Evolutionary conservation across 208 protist species (phyloP).

Genomic region (Porcisia hertigi): DNA sequence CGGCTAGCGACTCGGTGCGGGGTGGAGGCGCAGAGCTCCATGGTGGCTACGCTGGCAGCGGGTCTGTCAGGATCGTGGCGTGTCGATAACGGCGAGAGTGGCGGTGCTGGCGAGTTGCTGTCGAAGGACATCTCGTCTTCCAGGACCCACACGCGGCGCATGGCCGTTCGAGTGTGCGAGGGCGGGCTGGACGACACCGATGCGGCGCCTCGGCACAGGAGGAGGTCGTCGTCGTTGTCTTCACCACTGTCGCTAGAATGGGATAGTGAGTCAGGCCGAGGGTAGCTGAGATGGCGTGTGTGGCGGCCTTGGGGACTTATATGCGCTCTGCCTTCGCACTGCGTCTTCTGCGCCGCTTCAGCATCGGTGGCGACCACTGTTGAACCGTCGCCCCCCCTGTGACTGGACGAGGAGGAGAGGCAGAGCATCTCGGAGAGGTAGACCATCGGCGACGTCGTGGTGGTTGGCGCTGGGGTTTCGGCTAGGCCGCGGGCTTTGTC

Average conservation of each 20-base stretch:
- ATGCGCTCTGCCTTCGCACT: background rate
- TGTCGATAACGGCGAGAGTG: background rate
- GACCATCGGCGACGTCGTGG: slow-evolving; percentile 5
- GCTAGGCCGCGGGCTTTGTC: background rate
- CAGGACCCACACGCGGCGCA: slow-evolving; percentile 3
- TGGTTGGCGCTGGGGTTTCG: background rate
- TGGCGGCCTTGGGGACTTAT: background rate
- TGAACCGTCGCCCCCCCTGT: slow-evolving; percentile 1
- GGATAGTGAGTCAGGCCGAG: background rate
- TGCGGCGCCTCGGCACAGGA: background rate
- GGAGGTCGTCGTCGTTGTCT: background rate
- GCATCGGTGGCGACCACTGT: background rate
- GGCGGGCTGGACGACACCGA: slow-evolving; percentile 30
- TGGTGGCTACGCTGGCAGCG: background rate
- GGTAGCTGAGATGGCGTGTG: background rate
- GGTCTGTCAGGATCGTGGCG: background rate
- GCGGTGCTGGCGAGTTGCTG: background rate
- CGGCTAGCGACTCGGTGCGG: slow-evolving; percentile 9
- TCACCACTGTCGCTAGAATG: background rate
- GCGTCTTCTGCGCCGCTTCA: background rate
- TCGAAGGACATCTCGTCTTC: background rate
- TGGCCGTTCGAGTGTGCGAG: slow-evolving; percentile 22
- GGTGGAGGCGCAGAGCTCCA: background rate
- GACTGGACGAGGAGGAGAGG: slow-evolving; percentile 14
- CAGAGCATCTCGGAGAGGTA: slow-evolving; percentile 26